These are phyloP conservation scores for Euclidium syriacum DNA, from an alignment of 345 rosid species.

Conservation along the genomic window DNA sequence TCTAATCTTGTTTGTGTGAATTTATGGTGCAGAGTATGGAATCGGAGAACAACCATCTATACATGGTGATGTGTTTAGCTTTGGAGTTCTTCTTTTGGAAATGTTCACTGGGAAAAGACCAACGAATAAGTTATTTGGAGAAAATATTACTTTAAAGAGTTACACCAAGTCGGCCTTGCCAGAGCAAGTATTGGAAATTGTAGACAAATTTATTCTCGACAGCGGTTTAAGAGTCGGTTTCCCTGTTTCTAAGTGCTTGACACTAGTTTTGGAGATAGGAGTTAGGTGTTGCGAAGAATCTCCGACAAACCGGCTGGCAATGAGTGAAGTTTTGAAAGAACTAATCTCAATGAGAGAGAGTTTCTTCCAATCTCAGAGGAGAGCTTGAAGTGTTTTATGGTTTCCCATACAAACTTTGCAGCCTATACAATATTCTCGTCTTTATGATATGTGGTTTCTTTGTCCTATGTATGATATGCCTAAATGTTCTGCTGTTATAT, in stretches of 20 bases:
- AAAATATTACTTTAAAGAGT: constrained; percentile 12
- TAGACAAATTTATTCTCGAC: constrained; percentile 7
- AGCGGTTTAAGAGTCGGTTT: neutral
- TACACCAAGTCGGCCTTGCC: constrained; percentile 17
- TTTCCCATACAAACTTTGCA: too few relatives aligned
- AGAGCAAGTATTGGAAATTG: constrained; percentile 1
- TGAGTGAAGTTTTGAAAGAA: neutral
- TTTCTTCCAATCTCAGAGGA: too few relatives aligned
- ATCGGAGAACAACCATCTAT: constrained; percentile 28
- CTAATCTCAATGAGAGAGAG: constrained; percentile 3
- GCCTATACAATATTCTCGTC: too few relatives aligned
- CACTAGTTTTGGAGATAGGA: constrained; percentile 16
- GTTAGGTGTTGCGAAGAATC: constrained; percentile 27
- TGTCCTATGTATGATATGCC: too few relatives aligned
- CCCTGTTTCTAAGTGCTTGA: neutral
- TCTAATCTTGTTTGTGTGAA: neutral
- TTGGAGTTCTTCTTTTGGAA: constrained; percentile 9
- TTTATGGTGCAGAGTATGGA: constrained; percentile 27
- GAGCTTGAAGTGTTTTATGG: too few relatives aligned
- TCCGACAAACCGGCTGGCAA: constrained; percentile 11
- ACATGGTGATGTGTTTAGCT: constrained; percentile 17
- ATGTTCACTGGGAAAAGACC: constrained; percentile 26
- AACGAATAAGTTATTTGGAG: constrained; percentile 24
- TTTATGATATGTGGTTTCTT: too few relatives aligned
- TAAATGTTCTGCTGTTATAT: too few relatives aligned